Conservation (phyloP, 768 basidiomycete genomes). For the Lenzites betulinus region DNA sequence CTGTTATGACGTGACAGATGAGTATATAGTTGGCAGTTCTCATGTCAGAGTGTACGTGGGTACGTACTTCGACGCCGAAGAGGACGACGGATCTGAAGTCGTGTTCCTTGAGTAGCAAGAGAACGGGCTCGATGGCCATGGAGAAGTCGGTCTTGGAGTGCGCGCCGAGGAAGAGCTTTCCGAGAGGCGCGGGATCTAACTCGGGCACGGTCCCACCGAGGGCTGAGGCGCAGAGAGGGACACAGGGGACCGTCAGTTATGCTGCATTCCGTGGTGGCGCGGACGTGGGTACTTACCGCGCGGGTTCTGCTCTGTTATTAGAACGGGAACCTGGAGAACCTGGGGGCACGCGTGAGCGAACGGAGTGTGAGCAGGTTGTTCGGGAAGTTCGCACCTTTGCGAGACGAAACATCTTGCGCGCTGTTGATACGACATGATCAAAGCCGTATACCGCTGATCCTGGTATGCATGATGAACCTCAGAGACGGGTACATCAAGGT, state of each 20-base stretch:
- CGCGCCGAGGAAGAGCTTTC: conserved; percentile 56
- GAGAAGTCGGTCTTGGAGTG: conserved; percentile 83
- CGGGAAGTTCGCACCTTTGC: conserved; percentile 53
- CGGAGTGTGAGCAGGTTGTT: not conserved
- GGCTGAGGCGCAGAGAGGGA: conserved; percentile 39
- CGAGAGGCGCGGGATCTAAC: conserved; percentile 57
- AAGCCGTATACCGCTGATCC: conserved; percentile 65
- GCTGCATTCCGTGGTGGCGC: not conserved
- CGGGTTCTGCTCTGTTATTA: conserved; percentile 86
- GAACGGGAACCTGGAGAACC: conserved; percentile 67
- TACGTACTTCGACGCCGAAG: conserved; percentile 83
- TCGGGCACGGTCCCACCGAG: conserved; percentile 70
- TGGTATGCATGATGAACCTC: conserved; percentile 19
- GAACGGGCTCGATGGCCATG: conserved; percentile 77
- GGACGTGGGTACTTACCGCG: conserved; percentile 50
- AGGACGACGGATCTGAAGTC: conserved; percentile 64
- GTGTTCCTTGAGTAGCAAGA: conserved; percentile 48
- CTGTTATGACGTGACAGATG: conserved; percentile 40
- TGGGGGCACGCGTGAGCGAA: conserved; percentile 26
- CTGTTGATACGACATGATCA: conserved; percentile 66
- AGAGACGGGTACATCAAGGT: not conserved
- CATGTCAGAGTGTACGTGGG: not conserved
- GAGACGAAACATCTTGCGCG: conserved; percentile 74
- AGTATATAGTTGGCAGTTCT: not conserved
- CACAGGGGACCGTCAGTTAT: not conserved